Evolutionary conservation across 441 rosid species (phyloP), one percentile per base, ranked within the genome.

Genomic region (Syzygium malaccense): DNA sequence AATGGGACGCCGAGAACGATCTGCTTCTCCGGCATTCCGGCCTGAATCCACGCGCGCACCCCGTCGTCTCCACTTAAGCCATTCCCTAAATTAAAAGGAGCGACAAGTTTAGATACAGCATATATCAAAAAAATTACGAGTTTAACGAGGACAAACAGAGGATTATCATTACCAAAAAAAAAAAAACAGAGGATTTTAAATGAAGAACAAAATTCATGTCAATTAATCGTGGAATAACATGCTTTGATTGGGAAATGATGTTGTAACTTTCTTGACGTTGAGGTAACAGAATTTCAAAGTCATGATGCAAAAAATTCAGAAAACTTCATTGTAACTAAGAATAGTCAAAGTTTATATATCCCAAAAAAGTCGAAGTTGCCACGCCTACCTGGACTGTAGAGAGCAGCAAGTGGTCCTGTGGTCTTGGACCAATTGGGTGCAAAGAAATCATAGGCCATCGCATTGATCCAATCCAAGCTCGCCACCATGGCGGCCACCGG

Each of bases 371-470:
- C 19, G 32, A n/a, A 62, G 19, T 62, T 62, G n/a, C n/a, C n/a
- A n/a, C n/a, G 68, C 33, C 87, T 91, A 33, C 91, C 93, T 48
- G 96, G 95, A 87, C 92, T 92, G 90, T 88, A 94, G 8, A 96
- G 89, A 8, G 96, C 95, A 4, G 97, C 96, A 0, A 93, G 95
- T 30, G 97, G 97, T 19, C 98, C 98, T 0, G 96, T 94, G 3
- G 90, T 87, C 1, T 11, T 48, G 49, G 93, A 90, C 94, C 92
- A 92, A 62, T 89, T 90, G 2, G 64, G 30, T 19, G 90, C 93
- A 30, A 91, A 91, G 78, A 93, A 95, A 88, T 94, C 95, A 85
- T 95, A 96, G 13, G 95, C 93, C 97, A 95, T 95, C 32, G 89
- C 88, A 53, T 95, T 92, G 88, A 95, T 88, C 96, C 96, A 96